A percentile compares a stretch with the other conserved stretches of the same genome.
Evolutionary conservation across 31 red algal genomes (phyloP).

Genomic region (Endocladia muricata): DNA sequence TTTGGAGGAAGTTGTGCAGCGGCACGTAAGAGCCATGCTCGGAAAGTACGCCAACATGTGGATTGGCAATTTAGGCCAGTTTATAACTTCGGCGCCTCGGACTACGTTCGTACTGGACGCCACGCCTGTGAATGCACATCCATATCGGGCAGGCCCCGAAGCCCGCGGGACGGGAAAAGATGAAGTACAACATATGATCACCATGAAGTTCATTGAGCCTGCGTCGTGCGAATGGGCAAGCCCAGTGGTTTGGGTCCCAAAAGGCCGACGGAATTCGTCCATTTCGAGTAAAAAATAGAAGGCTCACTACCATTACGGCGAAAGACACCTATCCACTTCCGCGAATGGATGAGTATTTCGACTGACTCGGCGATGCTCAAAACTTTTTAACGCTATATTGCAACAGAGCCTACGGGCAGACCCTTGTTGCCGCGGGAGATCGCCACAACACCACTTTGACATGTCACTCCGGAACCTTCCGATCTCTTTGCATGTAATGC

Average conservation of each 20-base stretch:
- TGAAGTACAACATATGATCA: constrained; percentile 8
- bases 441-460: constrained; percentile 30
- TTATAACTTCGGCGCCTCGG: too few species aligned
- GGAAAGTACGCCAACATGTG: too few species aligned
- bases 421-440: background rate
- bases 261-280: constrained; percentile 4
- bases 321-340: constrained; percentile 26
- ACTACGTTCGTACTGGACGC: too few species aligned
- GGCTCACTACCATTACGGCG: constrained; percentile 8
- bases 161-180: background rate
- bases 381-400: constrained; percentile 12
- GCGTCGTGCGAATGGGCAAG: constrained; percentile 16
- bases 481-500: constrained; percentile 26
- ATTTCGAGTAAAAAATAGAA: constrained; percentile 27
- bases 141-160: background rate
- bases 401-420: constrained; percentile 25
- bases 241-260: constrained; percentile 16
- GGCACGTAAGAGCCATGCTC: too few species aligned
- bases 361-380: constrained; percentile 12
- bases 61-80: too few species aligned
- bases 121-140: too few species aligned
- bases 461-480: constrained; percentile 16
- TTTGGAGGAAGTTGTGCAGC: too few species aligned
- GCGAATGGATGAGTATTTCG: constrained; percentile 30
- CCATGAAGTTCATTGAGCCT: constrained; percentile 4